Evolutionary conservation across 176 grass and related monocot genomes (phyloP).

Genomic region (Rhipidocladum racemiflorum): DNA sequence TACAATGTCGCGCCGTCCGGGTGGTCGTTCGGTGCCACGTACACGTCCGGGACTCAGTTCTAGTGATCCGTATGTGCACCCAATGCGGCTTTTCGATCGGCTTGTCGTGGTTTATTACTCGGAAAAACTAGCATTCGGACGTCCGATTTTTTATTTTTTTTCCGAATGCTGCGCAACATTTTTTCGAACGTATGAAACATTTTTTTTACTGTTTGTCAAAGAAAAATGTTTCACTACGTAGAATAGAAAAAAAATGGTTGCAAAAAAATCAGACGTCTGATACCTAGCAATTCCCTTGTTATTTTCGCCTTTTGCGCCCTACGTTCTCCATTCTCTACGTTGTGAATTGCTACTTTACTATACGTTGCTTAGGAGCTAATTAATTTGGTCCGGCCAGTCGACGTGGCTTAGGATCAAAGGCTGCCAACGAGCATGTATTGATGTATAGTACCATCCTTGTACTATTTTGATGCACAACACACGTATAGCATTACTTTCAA

Average conservation of each 20-base stretch:
- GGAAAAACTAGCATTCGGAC: too few relatives aligned
- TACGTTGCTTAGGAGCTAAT: not conserved
- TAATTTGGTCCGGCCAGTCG: not conserved
- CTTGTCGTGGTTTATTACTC: not conserved
- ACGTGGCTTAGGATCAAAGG: conserved; percentile 28
- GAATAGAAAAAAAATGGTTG: too few relatives aligned
- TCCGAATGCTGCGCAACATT: too few relatives aligned
- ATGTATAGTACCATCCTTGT: not conserved
- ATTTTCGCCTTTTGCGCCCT: not conserved
- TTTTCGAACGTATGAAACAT: too few relatives aligned
- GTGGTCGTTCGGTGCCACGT: conserved; percentile 62
- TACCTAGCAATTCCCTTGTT: too few relatives aligned
- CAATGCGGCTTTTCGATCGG: not conserved
- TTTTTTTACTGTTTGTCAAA: too few relatives aligned
- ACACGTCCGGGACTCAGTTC: conserved; percentile 31
- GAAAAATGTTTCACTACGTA: too few relatives aligned
- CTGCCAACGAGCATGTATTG: not conserved
- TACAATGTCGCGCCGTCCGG: conserved; percentile 44
- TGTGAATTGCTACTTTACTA: not conserved
- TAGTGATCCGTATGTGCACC: conserved; percentile 1
- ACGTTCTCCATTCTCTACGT: not conserved
- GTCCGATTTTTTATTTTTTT: too few relatives aligned
- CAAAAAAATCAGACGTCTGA: too few relatives aligned
- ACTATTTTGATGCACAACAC: not conserved
- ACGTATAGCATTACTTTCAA: not conserved